Evolutionary conservation across 1,139 yeast species (phyloP), one percentile per base, ranked within the genome.

Genomic region (Suhomyces maxii): DNA sequence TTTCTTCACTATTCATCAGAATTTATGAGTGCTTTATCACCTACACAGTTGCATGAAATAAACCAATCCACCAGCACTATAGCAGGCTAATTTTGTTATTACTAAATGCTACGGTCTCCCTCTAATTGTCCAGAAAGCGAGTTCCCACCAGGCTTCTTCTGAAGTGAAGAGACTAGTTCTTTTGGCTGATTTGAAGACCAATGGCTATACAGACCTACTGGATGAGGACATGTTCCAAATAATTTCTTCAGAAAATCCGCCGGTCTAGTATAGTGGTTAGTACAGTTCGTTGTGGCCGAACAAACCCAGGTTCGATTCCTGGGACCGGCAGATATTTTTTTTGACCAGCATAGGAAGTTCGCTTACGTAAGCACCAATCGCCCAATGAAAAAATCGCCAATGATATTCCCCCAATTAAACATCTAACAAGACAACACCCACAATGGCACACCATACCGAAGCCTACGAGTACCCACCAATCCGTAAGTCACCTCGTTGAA

Each of bases 231-330:
- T 18, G 23, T 18, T 1, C 2, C 6, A 35, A n/a, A 30, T 31
- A 9, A 7, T 14, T 2, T 30, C 14, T 30, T 9, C 8, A 37
- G 30, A n/a, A 30, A 43, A 31, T 10, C 9, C 34, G 58, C 59
- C 58, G 58, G 55, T 48, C 58, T 54, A 52, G 79, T 74, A 74
- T 74, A 74, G 79, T 74, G 79, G 79, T 73, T 53, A 74, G 78
- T 73, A 74, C 78, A 69, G 70, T 61, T 72, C 79, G 76, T 74
- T 74, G 79, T 74, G 79, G 79, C 79, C 76, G 79, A 71, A 61
- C 71, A 65, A 65, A 74, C 79, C 79, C 79, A 74, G 65, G 79
- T 74, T 74, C 79, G 79, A 74, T 73, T 74, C 79, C 78, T 73
- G 79, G 79, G 77, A 69, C 71, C 77, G 77, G 79, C 79, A 74